Base-by-base conservation (phyloP, 768 basidiomycete genomes). In the Phallus indusiatus region DNA sequence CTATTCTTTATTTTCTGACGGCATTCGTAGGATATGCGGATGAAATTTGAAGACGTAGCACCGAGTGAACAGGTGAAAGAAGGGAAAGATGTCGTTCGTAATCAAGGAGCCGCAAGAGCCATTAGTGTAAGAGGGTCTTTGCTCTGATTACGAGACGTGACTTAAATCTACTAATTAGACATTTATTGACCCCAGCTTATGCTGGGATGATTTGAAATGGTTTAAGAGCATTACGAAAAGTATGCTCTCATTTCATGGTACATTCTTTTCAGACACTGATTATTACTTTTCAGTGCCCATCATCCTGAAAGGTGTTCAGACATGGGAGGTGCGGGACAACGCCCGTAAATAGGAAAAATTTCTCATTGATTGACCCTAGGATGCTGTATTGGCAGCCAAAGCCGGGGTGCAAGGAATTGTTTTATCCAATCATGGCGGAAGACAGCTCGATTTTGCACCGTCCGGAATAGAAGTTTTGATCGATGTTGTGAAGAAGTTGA, bases 61-160 rank as follows among this genome's bases (percentile, higher is more conserved):
- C 73, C 77, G 14, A 68, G 75, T 42, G 77, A 75, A 8, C 81
- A 80, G 67, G 74, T 73, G n/a, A 71, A 72, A 12, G 70, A 75
- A 16, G 70, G 71, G 33, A 75, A 76, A 28, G 74, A 72, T 28
- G 82, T 94, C 48, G 85, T 94, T 66, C 82, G 88, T 47, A 84
- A 88, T 55, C 90, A 96, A 69, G 95, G 95, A 35, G 94, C 92
- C 9, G 94, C 96, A 5, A 76, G 93, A 61, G 95, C 95, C 12
- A 98, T 98, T 68, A 90, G 86, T 60, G 89, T 88, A 71, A 59
- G 84, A 36, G 28, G 16, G 17, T 22, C 17, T 51, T 48, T 51
- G 42, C 16, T 28, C 28, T 53, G 16, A 20, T 54, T 12, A 21
- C 54, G 14, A 53, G 24, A 16, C n/a, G 12, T 17, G 24, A 17